These are phyloP conservation scores for Physcomitrellopsis africana DNA, from an alignment of 225 moss, liverwort and hornwort species.

Conservation along the genomic window DNA sequence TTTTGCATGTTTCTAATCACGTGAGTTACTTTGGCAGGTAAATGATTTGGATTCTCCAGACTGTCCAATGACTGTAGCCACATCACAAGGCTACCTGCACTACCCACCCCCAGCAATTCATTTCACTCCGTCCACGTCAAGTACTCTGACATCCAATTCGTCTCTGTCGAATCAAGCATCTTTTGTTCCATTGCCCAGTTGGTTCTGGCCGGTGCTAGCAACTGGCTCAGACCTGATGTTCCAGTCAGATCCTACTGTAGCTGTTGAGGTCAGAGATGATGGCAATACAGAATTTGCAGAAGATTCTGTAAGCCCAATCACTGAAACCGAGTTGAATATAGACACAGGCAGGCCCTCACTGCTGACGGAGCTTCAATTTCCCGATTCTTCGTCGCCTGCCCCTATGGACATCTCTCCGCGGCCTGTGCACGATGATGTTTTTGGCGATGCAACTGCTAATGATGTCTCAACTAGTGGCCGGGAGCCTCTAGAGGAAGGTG, in stretches of 20 bases:
- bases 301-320: constrained; percentile 67
- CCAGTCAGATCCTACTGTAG: constrained; percentile 62
- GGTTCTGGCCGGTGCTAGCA: constrained; percentile 88
- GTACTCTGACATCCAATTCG: constrained; percentile 54
- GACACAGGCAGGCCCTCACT: constrained; percentile 64
- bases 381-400: constrained; percentile 77
- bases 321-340: constrained; percentile 63
- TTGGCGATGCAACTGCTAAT: constrained; percentile 48
- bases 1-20: constrained; percentile 28
- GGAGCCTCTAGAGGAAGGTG: constrained; percentile 60
- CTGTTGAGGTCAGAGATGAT: constrained; percentile 62
- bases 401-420: constrained; percentile 96
- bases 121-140: constrained; percentile 68
- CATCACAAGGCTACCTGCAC: constrained; percentile 94
- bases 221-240: constrained; percentile 62
- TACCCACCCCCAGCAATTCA: constrained; percentile 89
- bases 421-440: constrained; percentile 66
- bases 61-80: constrained; percentile 97
- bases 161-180: constrained; percentile 67
- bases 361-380: constrained; percentile 65
- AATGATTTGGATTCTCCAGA: constrained; percentile 99
- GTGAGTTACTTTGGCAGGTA: constrained; percentile 63
- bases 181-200: constrained; percentile 74
- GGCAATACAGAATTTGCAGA: constrained; percentile 63
- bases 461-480: constrained; percentile 62